Base-by-base conservation (phyloP, 371 early-diverging fungal genomes). In the Actinomortierella wolfii region DNA sequence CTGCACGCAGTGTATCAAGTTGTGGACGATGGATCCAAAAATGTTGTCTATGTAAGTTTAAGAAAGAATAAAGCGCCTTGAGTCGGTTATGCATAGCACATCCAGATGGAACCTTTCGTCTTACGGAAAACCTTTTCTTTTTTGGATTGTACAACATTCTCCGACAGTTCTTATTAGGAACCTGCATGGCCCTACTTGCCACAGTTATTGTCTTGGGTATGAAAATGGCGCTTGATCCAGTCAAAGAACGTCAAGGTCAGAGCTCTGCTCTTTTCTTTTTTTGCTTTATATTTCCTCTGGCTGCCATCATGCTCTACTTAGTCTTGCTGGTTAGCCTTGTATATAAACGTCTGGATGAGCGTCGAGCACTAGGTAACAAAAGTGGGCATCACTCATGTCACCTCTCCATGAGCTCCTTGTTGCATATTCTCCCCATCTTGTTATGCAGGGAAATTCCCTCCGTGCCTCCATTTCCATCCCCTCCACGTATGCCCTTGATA, bases 1-100 rank as follows among this genome's bases (percentile, higher is more conserved):
- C 11, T 29, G 17, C 50, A 0, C 28, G 50, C 51, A 68, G 69
- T 68, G 15, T 68, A 57, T 52, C 69, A 68, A 42, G 58, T 68
- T 42, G 59, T 59, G 9, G 64, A 63, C 1, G 69, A 62, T 24
- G 64, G 64, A 4, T 59, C 69, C 25, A 62, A 54, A 34, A 26
- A 44, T 17, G 56, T 49, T 1, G 43, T 48, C 15, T 56, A 47
- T 51, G 69, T 28, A 59, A 41, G 63, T n/a, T 15, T 24, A 39
- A 28, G 0, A 9, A 21, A 17, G 18, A 25, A 15, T 46, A n/a
- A n/a, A n/a, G n/a, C n/a, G n/a, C n/a, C 18, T 26, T 5, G 3
- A 0, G 15, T 56, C 23, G 39, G 39, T 17, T 8, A 17, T 23
- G 18, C n/a, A 26, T 3, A 7, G 14, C 20, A 0, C n/a, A 25